Base-by-base conservation (phyloP, 2,329 filamentous ascomycete species). In the Celoporthe dispersa region DNA sequence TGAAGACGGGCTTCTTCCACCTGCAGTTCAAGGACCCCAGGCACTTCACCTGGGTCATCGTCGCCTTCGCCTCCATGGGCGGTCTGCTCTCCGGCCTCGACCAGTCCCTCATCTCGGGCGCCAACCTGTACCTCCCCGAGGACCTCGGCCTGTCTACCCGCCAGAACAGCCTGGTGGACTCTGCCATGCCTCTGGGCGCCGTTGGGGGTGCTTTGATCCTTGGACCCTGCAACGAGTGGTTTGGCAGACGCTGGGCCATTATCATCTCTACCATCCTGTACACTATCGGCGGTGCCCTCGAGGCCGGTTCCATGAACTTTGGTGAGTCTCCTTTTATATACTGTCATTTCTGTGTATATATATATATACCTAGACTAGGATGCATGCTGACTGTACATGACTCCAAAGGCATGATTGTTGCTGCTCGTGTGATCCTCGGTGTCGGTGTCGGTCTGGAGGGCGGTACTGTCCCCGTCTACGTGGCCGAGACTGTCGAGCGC, bases 51-150 rank as follows among this genome's bases (percentile, higher is more conserved):
- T 91, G 86, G 82, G 80, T 91, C 22, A 84, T 92, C 19, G 89
- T 92, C 60, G 88, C 85, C 1, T 93, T 93, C 74, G 91, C 91
- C n/a, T 91, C 88, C 22, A 91, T 93, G 89, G 91, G 91, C 64
- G 91, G 91, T 77, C 81, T 93, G 31, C 85, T 93, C 0, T 92
- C 89, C 1, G 91, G 91, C 71, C 84, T 93, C 28, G 91, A 93
- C 76, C 91, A 93, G 79, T 91, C 88, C 61, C 82, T 93, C 68
- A 93, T 93, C 75, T 90, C 87, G 16, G 91, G 91, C 66, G 91
- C 91, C 64, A 90, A 91, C 75, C 81, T 93, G 4, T 91, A 87
- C 76, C 81, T 93, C 60, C 91, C 91, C 2, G 73, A 77, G 0
- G 88, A 89, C 60, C 81, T 93, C 1, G 76, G 81, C 33, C 83